Percentiles rank a stretch among this genome's conserved stretches.
Evolutionary conservation across 2,329 filamentous ascomycete genomes (phyloP).

Genomic region (Alternaria gansuensis): DNA sequence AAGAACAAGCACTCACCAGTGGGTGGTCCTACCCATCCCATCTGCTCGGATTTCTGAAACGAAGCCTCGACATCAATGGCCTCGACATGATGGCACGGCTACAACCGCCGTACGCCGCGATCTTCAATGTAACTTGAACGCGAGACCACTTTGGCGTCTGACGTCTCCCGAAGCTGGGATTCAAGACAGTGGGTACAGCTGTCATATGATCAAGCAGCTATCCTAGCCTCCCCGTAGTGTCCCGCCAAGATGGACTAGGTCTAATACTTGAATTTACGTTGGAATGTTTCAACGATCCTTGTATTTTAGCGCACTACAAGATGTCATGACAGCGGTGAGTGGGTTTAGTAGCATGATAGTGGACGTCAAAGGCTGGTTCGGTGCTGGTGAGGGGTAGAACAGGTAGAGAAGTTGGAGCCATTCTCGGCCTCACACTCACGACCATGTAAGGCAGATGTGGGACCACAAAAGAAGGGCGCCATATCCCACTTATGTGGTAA

Average conservation of each 20-base stretch:
- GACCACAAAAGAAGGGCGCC: not conserved
- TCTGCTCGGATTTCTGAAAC: conserved; percentile 44
- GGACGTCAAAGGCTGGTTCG: conserved; percentile 9
- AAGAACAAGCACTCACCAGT: conserved; percentile 21
- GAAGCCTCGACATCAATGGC: conserved; percentile 20
- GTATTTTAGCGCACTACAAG: conserved; percentile 13
- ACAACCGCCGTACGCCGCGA: conserved; percentile 20
- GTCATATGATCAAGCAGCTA: conserved; percentile 48
- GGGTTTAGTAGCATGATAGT: conserved; percentile 12
- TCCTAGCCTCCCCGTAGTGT: conserved; percentile 35
- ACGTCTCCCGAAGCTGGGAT: conserved; percentile 30
- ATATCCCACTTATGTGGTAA: conserved; percentile 10
- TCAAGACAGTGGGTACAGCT: conserved; percentile 39
- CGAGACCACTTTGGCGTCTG: conserved; percentile 28
- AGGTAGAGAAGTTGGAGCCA: conserved; percentile 2
- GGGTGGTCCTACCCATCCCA: conserved; percentile 22
- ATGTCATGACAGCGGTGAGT: conserved; percentile 23
- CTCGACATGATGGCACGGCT: conserved; percentile 18
- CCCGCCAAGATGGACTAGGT: conserved; percentile 35
- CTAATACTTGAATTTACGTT: conserved; percentile 29
- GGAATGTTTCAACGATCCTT: conserved; percentile 25
- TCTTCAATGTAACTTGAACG: conserved; percentile 18
- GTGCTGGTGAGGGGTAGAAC: conserved; percentile 2
- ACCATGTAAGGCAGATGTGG: not conserved
- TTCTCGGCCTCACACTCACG: conserved; percentile 4